Base-by-base conservation (phyloP, 176 grass and related monocot species). In the Oryza australiensis region DNA sequence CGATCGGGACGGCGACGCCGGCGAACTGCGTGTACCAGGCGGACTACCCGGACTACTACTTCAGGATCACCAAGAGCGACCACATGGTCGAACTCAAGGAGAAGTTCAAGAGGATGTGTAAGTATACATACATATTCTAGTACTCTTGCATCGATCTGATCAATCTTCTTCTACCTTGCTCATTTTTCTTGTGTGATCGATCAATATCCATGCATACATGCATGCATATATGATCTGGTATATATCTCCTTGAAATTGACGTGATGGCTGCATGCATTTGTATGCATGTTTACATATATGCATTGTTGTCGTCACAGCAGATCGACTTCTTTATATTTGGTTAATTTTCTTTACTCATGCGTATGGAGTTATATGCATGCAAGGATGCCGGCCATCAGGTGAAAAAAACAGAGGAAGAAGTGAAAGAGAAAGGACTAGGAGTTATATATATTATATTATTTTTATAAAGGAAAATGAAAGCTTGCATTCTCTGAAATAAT, bases 21-120 rank as follows among this genome's bases (percentile, higher is more conserved):
- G 77, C 83, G 0, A 94, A 97, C 88, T 88, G 88, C 75, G 71
- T 97, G 18, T 64, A 94, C 75, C 95, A 97, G 90, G 92, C 88
- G 1, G 95, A 97, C 86, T 97, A 94, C 90, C 88, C 95, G 1
- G 95, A 94, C 67, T 94, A 94, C 90, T 97, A 97, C 92, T 97
- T 97, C 77, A 55, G 76, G 87, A 89, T 97, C 84, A 97, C 95
- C 70, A 85, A 93, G 34, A 97, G 94, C 90, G 95, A 97, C 24
- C 95, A 97, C 76, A 78, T 97, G 59, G 81, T 88, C 9, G 95
- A 97, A 2, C 95, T 97, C 81, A 97, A 97, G 81, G 95, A 97
- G 71, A 97, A 97, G 90, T 97, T 97, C 84, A 92, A 88, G 76
- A 75, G 92, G 75, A 97, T 97, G 92, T 97, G 94, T 97, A 82